Conservation (phyloP, 768 basidiomycete species). For the Suillus occidentalis region DNA sequence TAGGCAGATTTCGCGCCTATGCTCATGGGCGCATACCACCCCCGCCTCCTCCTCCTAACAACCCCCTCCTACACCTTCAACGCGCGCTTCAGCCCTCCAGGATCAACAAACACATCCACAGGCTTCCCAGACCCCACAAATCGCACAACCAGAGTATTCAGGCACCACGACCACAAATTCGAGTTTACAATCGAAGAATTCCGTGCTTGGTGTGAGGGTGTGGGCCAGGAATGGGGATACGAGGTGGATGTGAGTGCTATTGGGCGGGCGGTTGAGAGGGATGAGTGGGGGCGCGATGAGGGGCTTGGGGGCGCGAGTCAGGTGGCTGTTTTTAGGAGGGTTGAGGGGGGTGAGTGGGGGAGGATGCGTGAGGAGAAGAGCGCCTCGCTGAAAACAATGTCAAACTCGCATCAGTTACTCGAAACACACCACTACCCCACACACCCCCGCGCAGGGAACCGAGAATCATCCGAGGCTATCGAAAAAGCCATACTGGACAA, state of each 20-base stretch:
- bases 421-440: slow-evolving; percentile 49
- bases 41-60: slow-evolving; percentile 71
- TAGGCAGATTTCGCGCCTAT: slow-evolving; percentile 66
- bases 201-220: slow-evolving; percentile 52
- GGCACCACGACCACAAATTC: slow-evolving; percentile 85
- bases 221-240: slow-evolving; percentile 73
- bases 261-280: slow-evolving; percentile 57
- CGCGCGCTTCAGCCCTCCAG: slow-evolving; percentile 64
- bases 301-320: slow-evolving; percentile 66
- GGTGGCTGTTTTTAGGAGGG: slow-evolving; percentile 60
- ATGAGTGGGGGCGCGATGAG: slow-evolving; percentile 72
- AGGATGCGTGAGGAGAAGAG: slow-evolving; percentile 23
- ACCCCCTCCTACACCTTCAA: slow-evolving; percentile 89
- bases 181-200: slow-evolving; percentile 87
- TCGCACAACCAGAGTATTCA: slow-evolving; percentile 71
- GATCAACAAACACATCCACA: slow-evolving; percentile 34
- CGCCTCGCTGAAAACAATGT: too few species aligned
- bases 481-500: slow-evolving; percentile 45
- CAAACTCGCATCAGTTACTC: slow-evolving; percentile 44
- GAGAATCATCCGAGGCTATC: slow-evolving; percentile 47
- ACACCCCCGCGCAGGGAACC: slow-evolving; percentile 47
- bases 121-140: slow-evolving; percentile 76
- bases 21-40: slow-evolving; percentile 77
- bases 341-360: slow-evolving; percentile 35
- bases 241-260: slow-evolving; percentile 57